Base-by-base conservation (phyloP, 2,329 filamentous ascomycete genomes). In the Exophiala aquamarina region DNA sequence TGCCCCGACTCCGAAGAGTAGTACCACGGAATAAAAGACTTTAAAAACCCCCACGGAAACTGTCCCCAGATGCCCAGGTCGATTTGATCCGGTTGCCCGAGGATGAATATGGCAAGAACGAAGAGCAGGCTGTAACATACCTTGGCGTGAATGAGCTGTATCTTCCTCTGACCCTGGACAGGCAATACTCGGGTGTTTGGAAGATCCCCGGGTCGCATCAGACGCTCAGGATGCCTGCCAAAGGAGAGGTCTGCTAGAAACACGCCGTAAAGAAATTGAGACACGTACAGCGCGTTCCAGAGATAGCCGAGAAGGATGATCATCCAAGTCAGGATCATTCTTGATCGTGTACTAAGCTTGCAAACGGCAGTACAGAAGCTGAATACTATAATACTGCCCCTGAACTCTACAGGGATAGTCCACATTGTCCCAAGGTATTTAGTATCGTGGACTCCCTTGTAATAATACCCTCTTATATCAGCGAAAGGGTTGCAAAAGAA, bases 401-500 rank as follows among this genome's bases (percentile, higher is more conserved):
- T 52, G 37, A 60, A 58, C 31, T 61, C 57, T n/a, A 56, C 32
- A 0, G 60, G 59, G 47, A 62, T 62, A 2, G 59, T 61, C 60
- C 60, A 62, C 20, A 60, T 50, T 6, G 47, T 46, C 15, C 56
- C 57, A n/a, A 61, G 31, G 9, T 55, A 56, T 32, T 44, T 38
- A 33, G 31, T 49, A 32, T 43, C 9, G 17, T 29, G 14, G 6
- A 29, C 29, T 9, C 32, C 40, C 3, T 5, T 2, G 17, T 21
- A 26, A 23, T 29, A 39, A 20, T 36, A 49, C 8, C 45, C 45
- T 9, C 26, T 15, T 9, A 49, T 21, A 15, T 43, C 45, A 39
- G 18, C 33, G 15, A 49, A 44, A 6, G 45, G 45, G 19, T 49
- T 49, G 39, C 37, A 31, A 39, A 43, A 49, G 17, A 32, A 23